phyloP scores from a whole-genome alignment of 169 alveolate species.

The Cryptosporidium ubiquitum region DNA sequence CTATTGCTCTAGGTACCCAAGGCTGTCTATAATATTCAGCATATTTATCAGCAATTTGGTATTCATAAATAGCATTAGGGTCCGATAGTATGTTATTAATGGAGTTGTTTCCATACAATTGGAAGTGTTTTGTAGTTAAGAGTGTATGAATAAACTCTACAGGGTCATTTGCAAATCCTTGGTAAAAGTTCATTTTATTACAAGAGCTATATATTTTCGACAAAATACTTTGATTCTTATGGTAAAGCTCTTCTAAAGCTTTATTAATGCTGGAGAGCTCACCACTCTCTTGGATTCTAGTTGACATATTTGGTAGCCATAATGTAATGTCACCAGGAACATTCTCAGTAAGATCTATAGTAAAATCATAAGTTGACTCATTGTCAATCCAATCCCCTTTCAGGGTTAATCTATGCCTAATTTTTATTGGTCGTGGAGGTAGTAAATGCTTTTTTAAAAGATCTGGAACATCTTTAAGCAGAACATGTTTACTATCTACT shows the following conservation, averaged over 20 bases:
- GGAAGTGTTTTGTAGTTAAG: constrained; percentile 68
- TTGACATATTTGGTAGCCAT: constrained; percentile 67
- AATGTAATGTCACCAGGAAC: constrained; percentile 66
- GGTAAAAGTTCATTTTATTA: constrained; percentile 52
- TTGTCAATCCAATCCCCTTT: constrained; percentile 74
- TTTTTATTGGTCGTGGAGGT: constrained; percentile 62
- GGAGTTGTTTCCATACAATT: constrained; percentile 57
- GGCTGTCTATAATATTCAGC: constrained; percentile 71
- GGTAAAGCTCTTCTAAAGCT: constrained; percentile 59
- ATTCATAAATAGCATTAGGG: constrained; percentile 73
- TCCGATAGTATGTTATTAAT: constrained; percentile 62
- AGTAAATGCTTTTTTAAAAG: constrained; percentile 32
- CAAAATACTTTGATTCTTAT: constrained; percentile 48
- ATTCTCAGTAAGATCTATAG: constrained; percentile 63
- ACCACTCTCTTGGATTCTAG: constrained; percentile 63
- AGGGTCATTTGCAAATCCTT: constrained; percentile 60
- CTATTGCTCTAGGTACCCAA: constrained; percentile 72
- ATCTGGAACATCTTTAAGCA: constrained; percentile 48
- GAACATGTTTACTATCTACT: constrained; percentile 15
- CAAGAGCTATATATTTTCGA: constrained; percentile 50
- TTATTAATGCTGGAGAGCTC: constrained; percentile 42
- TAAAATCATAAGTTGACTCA: constrained; percentile 69
- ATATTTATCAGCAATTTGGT: constrained; percentile 69
- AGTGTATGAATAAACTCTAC: constrained; percentile 59
- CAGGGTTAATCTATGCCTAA: constrained; percentile 26